A percentile compares a stretch with the other conserved stretches of the same genome.
These are phyloP conservation scores for Trichomonascaceae sp. DNA, from an alignment of 1,139 yeast species.

Conservation along the genomic window DNA sequence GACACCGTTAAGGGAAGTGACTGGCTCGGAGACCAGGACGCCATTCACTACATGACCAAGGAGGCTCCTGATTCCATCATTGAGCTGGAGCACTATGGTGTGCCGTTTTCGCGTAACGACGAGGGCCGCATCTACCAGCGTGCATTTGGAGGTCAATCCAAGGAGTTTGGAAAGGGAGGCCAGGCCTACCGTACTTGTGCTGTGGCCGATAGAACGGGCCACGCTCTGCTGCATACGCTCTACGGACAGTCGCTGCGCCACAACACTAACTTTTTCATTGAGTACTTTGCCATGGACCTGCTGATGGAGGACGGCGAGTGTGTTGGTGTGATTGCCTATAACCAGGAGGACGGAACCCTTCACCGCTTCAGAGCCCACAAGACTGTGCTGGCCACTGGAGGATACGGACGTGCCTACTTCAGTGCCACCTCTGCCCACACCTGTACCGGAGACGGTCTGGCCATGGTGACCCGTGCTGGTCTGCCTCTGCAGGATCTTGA, in stretches of 20 bases:
- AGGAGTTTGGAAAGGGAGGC: constrained; percentile 94
- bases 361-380: constrained; percentile 96
- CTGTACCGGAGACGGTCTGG: constrained; percentile 98
- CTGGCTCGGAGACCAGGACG: constrained; percentile 99
- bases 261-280: constrained; percentile 96
- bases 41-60: constrained; percentile 97
- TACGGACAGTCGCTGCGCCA: constrained; percentile 95
- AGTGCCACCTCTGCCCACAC: constrained; percentile 99
- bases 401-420: constrained; percentile 97
- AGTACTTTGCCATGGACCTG: constrained; percentile 90
- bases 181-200: constrained; percentile 99
- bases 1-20: constrained; percentile 99
- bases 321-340: constrained; percentile 94
- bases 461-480: constrained; percentile 98
- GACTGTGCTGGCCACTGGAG: constrained; percentile 97
- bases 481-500: constrained; percentile 95
- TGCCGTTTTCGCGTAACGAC: constrained; percentile 94
- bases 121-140: constrained; percentile 97
- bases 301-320: constrained; percentile 93
- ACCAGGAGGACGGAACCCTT: constrained; percentile 97
- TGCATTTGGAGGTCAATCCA: constrained; percentile 97
- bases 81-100: constrained; percentile 96
- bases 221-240: constrained; percentile 87
- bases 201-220: constrained; percentile 98
- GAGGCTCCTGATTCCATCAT: constrained; percentile 95